Evolutionary conservation across 2,329 filamentous ascomycete genomes (phyloP), one percentile per base, ranked within the genome.

Genomic region (Trichoderma brevicompactum): DNA sequence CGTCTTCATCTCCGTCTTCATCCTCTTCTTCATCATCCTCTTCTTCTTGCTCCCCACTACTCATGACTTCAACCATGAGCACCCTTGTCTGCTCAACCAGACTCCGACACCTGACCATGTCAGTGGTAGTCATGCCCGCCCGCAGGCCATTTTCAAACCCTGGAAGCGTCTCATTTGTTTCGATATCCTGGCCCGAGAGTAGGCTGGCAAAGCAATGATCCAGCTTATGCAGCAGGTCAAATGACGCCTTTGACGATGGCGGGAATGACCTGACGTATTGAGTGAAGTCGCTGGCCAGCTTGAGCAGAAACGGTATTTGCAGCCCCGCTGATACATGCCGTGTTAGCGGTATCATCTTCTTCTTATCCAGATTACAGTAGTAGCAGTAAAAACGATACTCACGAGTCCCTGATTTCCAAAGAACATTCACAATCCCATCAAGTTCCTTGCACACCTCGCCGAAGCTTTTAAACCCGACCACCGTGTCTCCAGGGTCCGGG

Each of bases 401-500:
- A 93, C 92, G 92, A 23, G 94, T 97, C 9, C 91, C 92, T 36
- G 89, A 92, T 23, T 92, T 85, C 94, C 94, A 98, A 5, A 97
- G 78, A 7, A 96, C 85, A 75, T 96, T 90, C 15, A 96, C 79
- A 12, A 97, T 75, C 6, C 83, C 82, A 64, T 94, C 90, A 0
- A 96, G 77, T 72, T 97, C 92, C 65, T 81, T 85, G 62, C 87
- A 92, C 5, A 92, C 85, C 72, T 94, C 89, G 56, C 80, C 82
- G 74, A 94, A 91, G 59, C 78, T 85, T 62, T 81, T 76, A 72
- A 87, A 88, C 23, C 85, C 85, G 2, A 79, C 74, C 2, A 85
- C 76, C 12, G 81, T 77, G 65, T 86, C 84, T 5, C 72, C 78
- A 3, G 79, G 78, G 43, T 82, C 79, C 0, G 79, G 74, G 0